A percentile compares a stretch with the other conserved stretches of the same genome.
These are phyloP conservation scores for Globisporangium solare DNA, from an alignment of 352 stramenopile genomes.

Conservation along the genomic window DNA sequence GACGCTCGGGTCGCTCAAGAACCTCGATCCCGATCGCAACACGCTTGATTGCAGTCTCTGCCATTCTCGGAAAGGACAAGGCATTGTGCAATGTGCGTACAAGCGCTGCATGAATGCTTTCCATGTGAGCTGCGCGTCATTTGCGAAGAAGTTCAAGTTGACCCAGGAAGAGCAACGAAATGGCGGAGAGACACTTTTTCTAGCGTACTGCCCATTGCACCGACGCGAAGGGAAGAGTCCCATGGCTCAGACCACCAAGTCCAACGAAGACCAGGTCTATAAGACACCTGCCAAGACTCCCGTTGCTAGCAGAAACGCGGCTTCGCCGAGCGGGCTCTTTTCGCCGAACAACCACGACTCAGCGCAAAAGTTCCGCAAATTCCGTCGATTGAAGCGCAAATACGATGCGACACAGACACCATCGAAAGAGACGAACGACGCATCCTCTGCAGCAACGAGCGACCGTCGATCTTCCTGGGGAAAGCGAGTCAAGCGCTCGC, in stretches of 20 bases:
- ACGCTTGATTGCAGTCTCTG: slow-evolving; percentile 69
- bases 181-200: slow-evolving; percentile 49
- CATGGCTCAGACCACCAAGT: slow-evolving; percentile 11
- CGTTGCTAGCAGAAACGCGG: slow-evolving; percentile 4
- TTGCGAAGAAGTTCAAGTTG: slow-evolving; percentile 50
- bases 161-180: slow-evolving; percentile 41
- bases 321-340: slow-evolving; percentile 47
- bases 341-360: slow-evolving; percentile 38
- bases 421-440: neutral
- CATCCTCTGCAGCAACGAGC: neutral
- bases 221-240: slow-evolving; percentile 20
- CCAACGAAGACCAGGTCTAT: neutral
- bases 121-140: slow-evolving; percentile 73
- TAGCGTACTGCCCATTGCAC: slow-evolving; percentile 67
- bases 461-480: slow-evolving; percentile 40
- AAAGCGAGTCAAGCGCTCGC: slow-evolving; percentile 55
- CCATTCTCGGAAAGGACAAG: slow-evolving; percentile 44
- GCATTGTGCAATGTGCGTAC: slow-evolving; percentile 77
- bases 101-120: slow-evolving; percentile 70
- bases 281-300: slow-evolving; percentile 3
- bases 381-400: slow-evolving; percentile 65
- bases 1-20: slow-evolving; percentile 38
- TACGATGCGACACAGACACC: slow-evolving; percentile 47
- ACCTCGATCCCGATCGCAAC: slow-evolving; percentile 54
- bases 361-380: slow-evolving; percentile 59